Evolutionary conservation across 345 rosid species (phyloP).

Genomic region (Acer saccharum): DNA sequence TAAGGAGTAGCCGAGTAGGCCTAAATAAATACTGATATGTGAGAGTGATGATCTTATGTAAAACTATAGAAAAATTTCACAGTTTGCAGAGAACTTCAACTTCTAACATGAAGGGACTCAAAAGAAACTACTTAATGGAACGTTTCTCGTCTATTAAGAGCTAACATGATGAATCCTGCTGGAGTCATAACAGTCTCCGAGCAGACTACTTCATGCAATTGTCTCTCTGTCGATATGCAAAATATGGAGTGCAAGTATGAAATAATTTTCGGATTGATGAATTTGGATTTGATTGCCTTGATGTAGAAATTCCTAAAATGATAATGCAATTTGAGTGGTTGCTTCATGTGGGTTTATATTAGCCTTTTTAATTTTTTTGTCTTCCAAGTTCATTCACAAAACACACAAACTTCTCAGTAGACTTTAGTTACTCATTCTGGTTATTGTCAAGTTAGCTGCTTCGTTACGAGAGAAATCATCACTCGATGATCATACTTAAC

Average conservation of each 20-base stretch:
- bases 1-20: constrained; percentile 30
- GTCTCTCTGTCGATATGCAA: constrained; percentile 3
- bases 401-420: neutral
- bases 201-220: neutral
- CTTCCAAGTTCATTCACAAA: no score
- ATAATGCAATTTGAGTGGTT: constrained; percentile 10
- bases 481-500: neutral
- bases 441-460: neutral
- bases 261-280: constrained; percentile 16
- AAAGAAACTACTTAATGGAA: constrained; percentile 3
- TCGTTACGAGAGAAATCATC: neutral
- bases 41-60: constrained; percentile 9
- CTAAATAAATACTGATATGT: constrained; percentile 1
- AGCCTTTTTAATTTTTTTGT: neutral
- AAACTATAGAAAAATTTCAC: constrained; percentile 12
- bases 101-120: neutral
- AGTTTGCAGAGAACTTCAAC: constrained; percentile 3
- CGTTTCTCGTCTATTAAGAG: neutral
- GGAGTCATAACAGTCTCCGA: constrained; percentile 2
- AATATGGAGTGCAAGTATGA: constrained; percentile 14
- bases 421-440: neutral
- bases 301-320: constrained; percentile 10
- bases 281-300: constrained; percentile 30
- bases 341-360: constrained; percentile 6
- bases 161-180: constrained; percentile 16